Base-by-base conservation (phyloP, 305 asterid genomes). In the Solanum hybrid region DNA sequence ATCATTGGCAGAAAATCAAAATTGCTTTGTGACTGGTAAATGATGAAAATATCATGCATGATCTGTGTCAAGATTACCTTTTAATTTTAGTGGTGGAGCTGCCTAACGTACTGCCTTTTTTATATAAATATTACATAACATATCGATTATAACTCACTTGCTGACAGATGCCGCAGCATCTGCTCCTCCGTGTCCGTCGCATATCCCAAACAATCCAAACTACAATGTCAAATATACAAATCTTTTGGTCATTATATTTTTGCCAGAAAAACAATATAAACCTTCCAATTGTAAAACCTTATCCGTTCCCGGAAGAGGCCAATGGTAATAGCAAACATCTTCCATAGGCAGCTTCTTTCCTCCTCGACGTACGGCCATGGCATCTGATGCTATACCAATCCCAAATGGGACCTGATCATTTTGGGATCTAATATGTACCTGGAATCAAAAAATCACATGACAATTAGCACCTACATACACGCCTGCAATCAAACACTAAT, bases 151-250 rank as follows among this genome's bases (percentile, higher is more conserved):
- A 61, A 94, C 97, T 94, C 89, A 97, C 99, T 97, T 95, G 98
- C 99, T 95, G 90, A 94, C 99, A 90, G 98, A 94, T 84, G 93
- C 92, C 86, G 99, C 99, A 79, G 99, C 99, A 93, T 94, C 95
- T 78, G 96, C 97, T 91, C 99, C 99, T 79, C 99, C 99, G 91
- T 98, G 99, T 87, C 99, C 99, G 78, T 98, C 99, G 12, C 98
- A 97, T 92, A 98, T 95, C 81, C 97, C 97, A 86, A 98, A 98
- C 90, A 98, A 90, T 87, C 99, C 99, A 92, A 98, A 96, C 99
- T 98, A 95, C 94, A 92, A 94, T 79, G 91, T 51, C 86, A 91
- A 41, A 75, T 89, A 33, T 45, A 79, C 86, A 88, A 91, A 15
- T 88, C 79, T 89, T 91, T 88, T 76, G 89, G 89, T 76, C 86